Evolutionary conservation across 2,329 filamentous ascomycete genomes (phyloP), one percentile per base, ranked within the genome.

Genomic region (Neofusicoccum umdonicola): DNA sequence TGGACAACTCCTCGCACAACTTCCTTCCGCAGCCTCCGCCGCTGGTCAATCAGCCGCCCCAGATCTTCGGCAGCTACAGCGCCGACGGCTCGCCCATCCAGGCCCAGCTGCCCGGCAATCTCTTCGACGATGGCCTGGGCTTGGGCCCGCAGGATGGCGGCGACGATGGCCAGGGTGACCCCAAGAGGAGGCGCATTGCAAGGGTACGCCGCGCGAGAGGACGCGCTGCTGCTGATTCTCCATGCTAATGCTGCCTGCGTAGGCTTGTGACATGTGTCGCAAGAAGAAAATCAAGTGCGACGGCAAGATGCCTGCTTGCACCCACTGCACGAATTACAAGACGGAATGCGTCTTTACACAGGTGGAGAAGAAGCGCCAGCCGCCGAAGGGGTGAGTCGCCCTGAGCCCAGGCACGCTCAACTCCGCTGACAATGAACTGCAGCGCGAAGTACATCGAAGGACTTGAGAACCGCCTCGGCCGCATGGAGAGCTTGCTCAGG

Each of bases 261-360:
- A 93, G 91, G 93, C 93, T 60, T 97, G 93, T 80, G 93, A 97
- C 72, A 96, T 96, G 93, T 98, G 94, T 76, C 86, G 93, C 71
- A 97, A 96, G 81, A 90, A 90, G 80, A 97, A 94, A 84, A 95
- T 98, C 80, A 98, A 98, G 81, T 98, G 94, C 79, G 95, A 98
- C 75, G 94, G 95, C 70, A 97, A 96, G 80, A 87, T 96, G 79
- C 94, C 95, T 42, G 88, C 93, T 66, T 99, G 95, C 79, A 93
- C 92, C 7, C 95, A 98, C 79, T 99, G 94, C 78, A 90, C 90
- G 77, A 98, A 97, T 78, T 97, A 97, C 83, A 97, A 97, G 84
- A 97, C 93, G 4, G 93, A 97, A 72, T 99, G 94, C 77, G 87
- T 97, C 71, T 98, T 98, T 75, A 98, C 95, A 0, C 93, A 97